Base-by-base conservation (phyloP, 768 basidiomycete genomes). In the Leucogyrophana mollusca region DNA sequence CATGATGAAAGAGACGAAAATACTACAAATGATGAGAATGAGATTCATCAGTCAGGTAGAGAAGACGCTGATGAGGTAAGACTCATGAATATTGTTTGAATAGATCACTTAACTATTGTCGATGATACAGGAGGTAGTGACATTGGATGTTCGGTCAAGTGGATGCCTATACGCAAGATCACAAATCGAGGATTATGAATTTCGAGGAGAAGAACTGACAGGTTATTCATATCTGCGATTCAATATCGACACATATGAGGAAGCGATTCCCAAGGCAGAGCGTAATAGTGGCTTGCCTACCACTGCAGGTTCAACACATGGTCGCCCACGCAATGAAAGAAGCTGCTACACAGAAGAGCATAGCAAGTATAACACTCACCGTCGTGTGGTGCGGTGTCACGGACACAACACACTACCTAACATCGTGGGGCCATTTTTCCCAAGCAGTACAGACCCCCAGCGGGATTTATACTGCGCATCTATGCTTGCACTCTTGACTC, bases 11-110 rank as follows among this genome's bases (percentile, higher is more conserved):
- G 63, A 67, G 0, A 68, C 70, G 47, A 62, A 73, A 1, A 58
- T 73, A 0, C 59, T 56, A 9, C 70, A 73, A 36, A 36, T 76
- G 0, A 74, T 73, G 70, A 72, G 70, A 2, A 74, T 69, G 71
- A 68, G 67, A 0, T 73, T 74, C 40, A 36, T 49, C 27, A 30
- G 27, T 30, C 27, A 30, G 27, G 7, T n/a, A n/a, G n/a, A n/a
- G n/a, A n/a, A 30, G 13, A 30, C 7, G 7, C 13, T 6, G 27
- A 30, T 13, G 27, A 30, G 27, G 27, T 30, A 30, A 30, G 13
- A 7, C 13, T 30, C 13, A 30, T 30, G 7, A 30, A 30, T 6
- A n/a, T n/a, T n/a, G n/a, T n/a, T n/a, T n/a, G 0, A 70, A 57
- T 20, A 40, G 54, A 13, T 76, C 72, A 0, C 74, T 76, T 44